Conservation (phyloP, 306 rosid genomes). For the Dalbergia cultrata region DNA sequence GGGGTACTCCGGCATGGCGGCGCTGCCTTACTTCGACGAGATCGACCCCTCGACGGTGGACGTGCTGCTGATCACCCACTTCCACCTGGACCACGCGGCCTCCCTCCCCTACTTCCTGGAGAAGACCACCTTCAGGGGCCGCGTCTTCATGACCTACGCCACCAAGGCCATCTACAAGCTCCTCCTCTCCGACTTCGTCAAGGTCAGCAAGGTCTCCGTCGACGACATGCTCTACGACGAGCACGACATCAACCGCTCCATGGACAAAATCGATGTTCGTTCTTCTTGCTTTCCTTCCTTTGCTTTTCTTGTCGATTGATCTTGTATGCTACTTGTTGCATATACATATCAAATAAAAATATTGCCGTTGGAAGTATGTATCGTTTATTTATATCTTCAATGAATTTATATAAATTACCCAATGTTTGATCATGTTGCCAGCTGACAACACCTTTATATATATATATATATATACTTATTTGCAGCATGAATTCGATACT, state of each 20-base stretch:
- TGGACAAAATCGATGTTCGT: conserved; percentile 95
- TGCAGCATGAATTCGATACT: background rate
- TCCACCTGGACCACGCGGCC: conserved; percentile 95
- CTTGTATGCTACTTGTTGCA: too few species aligned
- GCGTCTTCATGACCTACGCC: conserved; percentile 96
- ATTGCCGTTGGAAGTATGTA: background rate
- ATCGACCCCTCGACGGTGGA: conserved; percentile 92
- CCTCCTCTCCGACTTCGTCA: conserved; percentile 82
- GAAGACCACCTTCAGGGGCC: conserved; percentile 92
- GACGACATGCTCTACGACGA: conserved; percentile 91
- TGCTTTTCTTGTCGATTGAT: background rate
- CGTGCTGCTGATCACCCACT: conserved; percentile 91
- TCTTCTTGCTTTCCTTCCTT: background rate
- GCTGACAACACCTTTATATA: background rate
- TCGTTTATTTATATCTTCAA: background rate
- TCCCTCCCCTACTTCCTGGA: conserved; percentile 93
- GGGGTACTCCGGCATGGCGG: conserved; percentile 93
- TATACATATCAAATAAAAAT: too few species aligned
- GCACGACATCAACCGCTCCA: conserved; percentile 92
- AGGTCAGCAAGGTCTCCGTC: conserved; percentile 93
- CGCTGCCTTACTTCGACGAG: conserved; percentile 94
- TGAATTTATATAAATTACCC: background rate
- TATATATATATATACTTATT: background rate
- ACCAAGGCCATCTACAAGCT: conserved; percentile 93
- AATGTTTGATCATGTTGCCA: background rate